Evolutionary conservation across 139 green algal species (phyloP), one percentile per base, ranked within the genome.

Genomic region (Pleodorina starrii): DNA sequence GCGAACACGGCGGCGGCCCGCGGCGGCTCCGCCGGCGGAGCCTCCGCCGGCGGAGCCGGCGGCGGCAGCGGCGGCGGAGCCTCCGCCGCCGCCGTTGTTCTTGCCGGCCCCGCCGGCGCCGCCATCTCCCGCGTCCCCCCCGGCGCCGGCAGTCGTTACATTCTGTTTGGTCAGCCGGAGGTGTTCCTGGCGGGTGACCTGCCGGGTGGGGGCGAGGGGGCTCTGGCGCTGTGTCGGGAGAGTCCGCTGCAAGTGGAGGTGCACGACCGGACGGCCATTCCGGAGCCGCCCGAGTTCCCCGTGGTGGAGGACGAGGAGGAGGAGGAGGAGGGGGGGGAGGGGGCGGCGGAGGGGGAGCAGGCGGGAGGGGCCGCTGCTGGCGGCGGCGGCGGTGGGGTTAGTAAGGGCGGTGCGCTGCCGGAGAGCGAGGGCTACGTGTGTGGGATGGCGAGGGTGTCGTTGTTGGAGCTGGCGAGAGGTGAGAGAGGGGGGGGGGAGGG

Each of bases 351-450:
- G 2, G 69, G 11, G 36, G 69, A 4, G 16, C 36, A 11, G 36
- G 69, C 36, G 69, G 69, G 36, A 14, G 69, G 11, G 10, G 69
- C 69, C 21, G 69, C 69, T 2, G 36, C 63, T 3, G 63, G 63
- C 7, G 63, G 72, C 3, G 42, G 40, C 21, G 72, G 5, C 40
- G 21, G 21, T 38, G 63, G 27, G 16, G 63, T 23, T 2, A 46
- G 35, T 25, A 17, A 57, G 7, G 42, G 42, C n/a, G n/a, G 42
- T 1, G 21, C 19, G 27, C 11, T 69, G 38, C 23, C 74, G 25
- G 75, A 51, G 43, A 77, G 80, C 57, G 92, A 94, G 12, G 92
- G 92, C 32, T 90, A 92, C 44, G 92, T 94, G 57, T 94, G 81
- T 78, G 92, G 51, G 0, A 27, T 90, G 29, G 92, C 90, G 4